Base-by-base conservation (phyloP, 495 filamentous ascomycete genomes). In the Choiromyces venosus region DNA sequence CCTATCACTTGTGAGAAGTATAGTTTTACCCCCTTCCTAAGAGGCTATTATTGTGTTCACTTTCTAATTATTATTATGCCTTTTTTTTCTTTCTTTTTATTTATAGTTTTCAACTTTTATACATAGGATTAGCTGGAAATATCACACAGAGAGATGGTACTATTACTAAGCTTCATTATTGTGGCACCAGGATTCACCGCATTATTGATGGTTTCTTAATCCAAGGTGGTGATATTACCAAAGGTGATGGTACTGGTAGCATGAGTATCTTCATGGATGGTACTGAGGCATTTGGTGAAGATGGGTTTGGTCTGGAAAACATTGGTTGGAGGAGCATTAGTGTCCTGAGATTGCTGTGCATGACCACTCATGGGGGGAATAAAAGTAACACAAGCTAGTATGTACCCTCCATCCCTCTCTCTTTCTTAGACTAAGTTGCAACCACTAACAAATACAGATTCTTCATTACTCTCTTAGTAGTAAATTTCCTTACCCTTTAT, bases 61-160 rank as follows among this genome's bases (percentile, higher is more conserved):
- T 52, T 68, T 29, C 25, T 64, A 66, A 71, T 52, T 78, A 44
- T 72, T 72, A 35, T 69, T 39, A 65, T 65, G 71, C 68, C 72
- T 64, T 68, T 72, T 72, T 65, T 68, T 70, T 65, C 73, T 67
- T 37, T 35, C 75, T 72, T 65, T 79, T 65, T 75, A 72, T 73
- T 68, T 82, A 56, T 86, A 97, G 93, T 71, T 83, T 83, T 65
- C 80, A 79, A 12, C 70, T 74, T 65, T 74, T 83, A 38, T 83
- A 80, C 64, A 78, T 75, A 14, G 78, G 78, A 52, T 70, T 71
- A 40, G 76, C 74, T 33, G 80, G 81, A 8, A 37, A 38, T 16
- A 36, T 66, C 18, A 71, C n/a, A 36, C 35, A 44, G 39, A 25
- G 46, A 21, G 93, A 92, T 84, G 94, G 94, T 79, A 88, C 89